A percentile compares a stretch with the other conserved stretches of the same genome.
Conservation (phyloP, 805 yeast species). For the Yarrowia porcina region DNA sequence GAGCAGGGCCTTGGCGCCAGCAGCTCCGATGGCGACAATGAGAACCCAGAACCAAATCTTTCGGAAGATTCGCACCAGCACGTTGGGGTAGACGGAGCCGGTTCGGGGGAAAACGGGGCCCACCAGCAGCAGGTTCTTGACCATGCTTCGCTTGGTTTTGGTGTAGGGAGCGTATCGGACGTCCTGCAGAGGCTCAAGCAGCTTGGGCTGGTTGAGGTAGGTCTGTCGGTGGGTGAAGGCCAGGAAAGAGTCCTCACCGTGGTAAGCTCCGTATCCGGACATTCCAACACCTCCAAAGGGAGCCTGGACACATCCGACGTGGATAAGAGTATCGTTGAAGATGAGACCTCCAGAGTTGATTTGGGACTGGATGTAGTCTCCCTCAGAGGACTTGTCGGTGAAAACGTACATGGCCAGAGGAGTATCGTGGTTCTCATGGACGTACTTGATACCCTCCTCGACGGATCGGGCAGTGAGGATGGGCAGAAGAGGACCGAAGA, state of each 20-base stretch:
- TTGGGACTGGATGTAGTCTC: conserved; percentile 46
- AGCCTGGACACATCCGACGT: conserved; percentile 60
- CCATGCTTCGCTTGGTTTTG: conserved; percentile 34
- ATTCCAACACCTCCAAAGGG: conserved; percentile 90
- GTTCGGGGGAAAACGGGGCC: conserved; percentile 25
- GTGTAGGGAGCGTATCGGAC: conserved; percentile 65
- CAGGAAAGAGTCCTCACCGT: conserved; percentile 63
- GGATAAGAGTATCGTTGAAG: conserved; percentile 68
- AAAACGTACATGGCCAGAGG: conserved; percentile 79
- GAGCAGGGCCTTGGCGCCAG: conserved; percentile 20
- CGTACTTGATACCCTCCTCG: conserved; percentile 34
- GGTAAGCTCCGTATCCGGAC: conserved; percentile 80
- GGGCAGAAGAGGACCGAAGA: conserved; percentile 87
- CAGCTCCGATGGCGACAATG: conserved; percentile 12
- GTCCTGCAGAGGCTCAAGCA: conserved; percentile 55
- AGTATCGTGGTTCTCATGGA: conserved; percentile 55
- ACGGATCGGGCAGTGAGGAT: conserved; percentile 49
- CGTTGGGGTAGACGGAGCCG: conserved; percentile 21
- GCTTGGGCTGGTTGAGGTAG: conserved; percentile 57
- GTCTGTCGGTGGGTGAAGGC: conserved; percentile 74
- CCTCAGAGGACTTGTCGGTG: conserved; percentile 47
- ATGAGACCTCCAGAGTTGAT: conserved; percentile 70
- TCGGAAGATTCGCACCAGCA: conserved; percentile 22
- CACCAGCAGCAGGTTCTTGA: conserved; percentile 15
- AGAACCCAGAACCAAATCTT: conserved; percentile 23